Conservation (phyloP, 177 flowering plant species). For the Telopea speciosissima region DNA sequence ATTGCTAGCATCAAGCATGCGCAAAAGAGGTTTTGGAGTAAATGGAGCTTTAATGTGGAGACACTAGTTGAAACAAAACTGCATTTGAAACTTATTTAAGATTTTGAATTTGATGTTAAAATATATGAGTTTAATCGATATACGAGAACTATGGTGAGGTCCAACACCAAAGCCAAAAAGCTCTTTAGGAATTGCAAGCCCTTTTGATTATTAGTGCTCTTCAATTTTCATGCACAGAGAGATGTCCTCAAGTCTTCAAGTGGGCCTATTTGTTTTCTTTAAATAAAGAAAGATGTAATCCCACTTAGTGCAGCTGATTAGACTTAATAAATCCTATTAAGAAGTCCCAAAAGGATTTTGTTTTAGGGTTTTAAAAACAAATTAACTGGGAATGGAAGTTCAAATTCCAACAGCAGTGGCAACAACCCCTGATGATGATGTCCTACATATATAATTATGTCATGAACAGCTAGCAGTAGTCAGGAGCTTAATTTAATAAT, state of each 20-base stretch:
- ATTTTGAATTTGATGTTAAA: not conserved
- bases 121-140: no score
- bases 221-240: not conserved
- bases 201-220: not conserved
- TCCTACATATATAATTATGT: not conserved
- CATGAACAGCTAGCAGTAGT: not conserved
- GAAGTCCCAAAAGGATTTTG: not conserved
- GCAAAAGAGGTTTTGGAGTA: not conserved
- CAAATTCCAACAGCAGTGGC: not conserved
- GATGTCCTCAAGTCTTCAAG: not conserved
- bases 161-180: not conserved
- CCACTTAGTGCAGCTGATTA: not conserved
- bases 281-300: not conserved
- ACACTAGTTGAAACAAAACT: not conserved
- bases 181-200: not conserved
- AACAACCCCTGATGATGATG: not conserved
- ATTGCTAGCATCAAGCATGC: not conserved
- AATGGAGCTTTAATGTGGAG: no score
- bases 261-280: not conserved
- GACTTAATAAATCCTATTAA: not conserved
- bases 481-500: not conserved
- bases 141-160: not conserved
- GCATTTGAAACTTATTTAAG: not conserved
- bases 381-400: not conserved
- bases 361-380: not conserved